Evolutionary conservation across 257 asterid species (phyloP), one percentile per base, ranked within the genome.

Genomic region (Nemophila menziesii): DNA sequence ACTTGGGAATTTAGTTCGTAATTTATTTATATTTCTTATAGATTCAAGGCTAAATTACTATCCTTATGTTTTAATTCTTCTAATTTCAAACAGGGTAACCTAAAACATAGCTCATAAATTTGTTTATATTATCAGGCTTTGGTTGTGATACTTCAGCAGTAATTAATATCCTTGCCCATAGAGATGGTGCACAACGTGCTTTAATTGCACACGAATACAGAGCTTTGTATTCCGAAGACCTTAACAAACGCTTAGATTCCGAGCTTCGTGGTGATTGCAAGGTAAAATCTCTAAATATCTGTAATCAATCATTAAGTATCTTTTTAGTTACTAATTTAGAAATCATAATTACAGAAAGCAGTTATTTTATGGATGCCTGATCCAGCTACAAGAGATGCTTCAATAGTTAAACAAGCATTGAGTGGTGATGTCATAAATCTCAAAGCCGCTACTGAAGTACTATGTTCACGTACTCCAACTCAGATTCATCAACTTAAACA

Each of bases 101-200:
- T n/a, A n/a, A n/a, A n/a, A n/a, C n/a, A n/a, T n/a, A n/a, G n/a
- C n/a, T n/a, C n/a, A n/a, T n/a, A n/a, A n/a, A n/a, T n/a, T n/a
- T n/a, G n/a, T n/a, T 22, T n/a, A n/a, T n/a, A n/a, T 51, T 2
- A 42, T 44, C 64, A 89, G 98, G 99, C 53, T 74, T 85, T 55
- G 99, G 99, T 23, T 90, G 99, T 26, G 96, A 90, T 51, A 85
- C 85, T 49, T 76, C 77, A 37, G 67, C 79, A 41, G 78, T 90
- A 42, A 46, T 90, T 5, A 72, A 75, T 40, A 77, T 90, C 61
- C 89, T 90, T 50, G 92, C 92, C 19, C 99, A 90, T 61, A 67
- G 99, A 44, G 79, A 90, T 64, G 70, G 85, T 18, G 65, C 84
- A 26, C 94, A 81, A 43, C 96, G 99, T n/a, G 56, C 78, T 21